A percentile compares a stretch with the other conserved stretches of the same genome.
These are phyloP conservation scores for Asterophora lycoperdoides DNA, from an alignment of 768 basidiomycete species.

Conservation along the genomic window DNA sequence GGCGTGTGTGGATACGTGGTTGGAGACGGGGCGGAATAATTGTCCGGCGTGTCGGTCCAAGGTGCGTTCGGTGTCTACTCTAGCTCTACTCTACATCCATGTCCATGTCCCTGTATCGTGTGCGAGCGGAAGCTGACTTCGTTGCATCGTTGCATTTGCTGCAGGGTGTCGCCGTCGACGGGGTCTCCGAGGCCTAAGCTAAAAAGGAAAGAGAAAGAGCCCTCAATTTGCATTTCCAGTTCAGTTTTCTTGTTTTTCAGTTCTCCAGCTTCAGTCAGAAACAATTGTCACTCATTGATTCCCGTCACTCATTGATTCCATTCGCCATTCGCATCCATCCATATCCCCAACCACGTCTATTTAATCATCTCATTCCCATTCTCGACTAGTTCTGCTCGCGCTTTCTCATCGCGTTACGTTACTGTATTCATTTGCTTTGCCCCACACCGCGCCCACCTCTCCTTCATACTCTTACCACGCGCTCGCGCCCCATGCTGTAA, in stretches of 20 bases:
- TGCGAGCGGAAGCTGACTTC: too few relatives aligned
- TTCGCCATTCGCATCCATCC: not conserved
- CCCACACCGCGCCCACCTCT: not conserved
- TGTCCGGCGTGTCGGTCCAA: constrained; percentile 88
- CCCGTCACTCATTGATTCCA: not conserved
- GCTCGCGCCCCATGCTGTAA: too few relatives aligned
- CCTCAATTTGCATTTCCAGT: not conserved
- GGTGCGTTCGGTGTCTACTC: constrained; percentile 46
- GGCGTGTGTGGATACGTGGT: constrained; percentile 84
- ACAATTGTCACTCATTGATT: not conserved
- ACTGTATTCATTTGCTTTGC: constrained; percentile 1
- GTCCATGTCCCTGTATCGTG: too few relatives aligned
- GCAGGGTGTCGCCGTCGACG: constrained; percentile 31
- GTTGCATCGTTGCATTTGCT: not conserved
- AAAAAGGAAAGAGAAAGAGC: too few relatives aligned
- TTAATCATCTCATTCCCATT: not conserved
- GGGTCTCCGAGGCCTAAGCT: not conserved
- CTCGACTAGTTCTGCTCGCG: too few relatives aligned
- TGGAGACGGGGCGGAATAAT: constrained; percentile 80
- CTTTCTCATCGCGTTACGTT: not conserved
- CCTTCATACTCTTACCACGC: constrained; percentile 7
- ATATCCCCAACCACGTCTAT: not conserved
- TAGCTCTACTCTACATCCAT: too few relatives aligned
- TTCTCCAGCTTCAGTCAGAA: not conserved
- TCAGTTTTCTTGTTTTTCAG: not conserved